Evolutionary conservation across 2,329 filamentous ascomycete genomes (phyloP).

Genomic region (Alternaria conjuncta): DNA sequence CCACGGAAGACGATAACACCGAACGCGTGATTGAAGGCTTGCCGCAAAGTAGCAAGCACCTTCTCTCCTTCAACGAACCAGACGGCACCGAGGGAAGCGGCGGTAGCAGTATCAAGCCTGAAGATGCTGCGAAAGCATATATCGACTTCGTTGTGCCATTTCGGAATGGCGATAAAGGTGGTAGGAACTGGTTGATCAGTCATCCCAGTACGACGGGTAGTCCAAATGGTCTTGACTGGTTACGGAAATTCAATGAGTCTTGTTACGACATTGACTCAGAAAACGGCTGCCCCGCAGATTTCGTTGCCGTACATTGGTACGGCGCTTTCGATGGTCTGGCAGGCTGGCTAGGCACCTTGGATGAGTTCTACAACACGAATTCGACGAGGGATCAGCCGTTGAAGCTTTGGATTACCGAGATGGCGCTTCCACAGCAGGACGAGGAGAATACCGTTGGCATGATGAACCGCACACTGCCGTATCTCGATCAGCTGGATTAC

Average conservation of each 20-base stretch:
- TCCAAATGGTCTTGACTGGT: constrained; percentile 68
- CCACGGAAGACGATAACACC: constrained; percentile 52
- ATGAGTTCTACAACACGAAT: constrained; percentile 58
- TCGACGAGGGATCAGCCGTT: constrained; percentile 51
- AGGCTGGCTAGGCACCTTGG: constrained; percentile 68
- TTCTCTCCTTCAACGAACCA: constrained; percentile 81
- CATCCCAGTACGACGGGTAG: constrained; percentile 74
- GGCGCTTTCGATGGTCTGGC: constrained; percentile 73
- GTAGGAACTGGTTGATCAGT: constrained; percentile 66
- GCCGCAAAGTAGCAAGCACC: constrained; percentile 66
- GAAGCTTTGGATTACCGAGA: constrained; percentile 79
- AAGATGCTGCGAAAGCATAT: constrained; percentile 72
- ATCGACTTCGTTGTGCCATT: constrained; percentile 75
- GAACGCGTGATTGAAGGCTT: constrained; percentile 66
- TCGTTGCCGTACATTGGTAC: constrained; percentile 62
- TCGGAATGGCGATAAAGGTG: constrained; percentile 55
- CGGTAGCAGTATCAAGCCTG: constrained; percentile 68
- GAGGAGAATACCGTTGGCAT: constrained; percentile 67
- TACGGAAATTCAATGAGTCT: constrained; percentile 69
- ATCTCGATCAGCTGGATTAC: constrained; percentile 67
- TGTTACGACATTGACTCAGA: constrained; percentile 52
- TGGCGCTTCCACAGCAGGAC: constrained; percentile 65
- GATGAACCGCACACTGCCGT: constrained; percentile 72
- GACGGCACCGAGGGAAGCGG: constrained; percentile 65
- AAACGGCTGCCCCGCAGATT: constrained; percentile 57